These are phyloP conservation scores for Trametes sp. DNA, from an alignment of 1,284 basidiomycete species.

Conservation along the genomic window DNA sequence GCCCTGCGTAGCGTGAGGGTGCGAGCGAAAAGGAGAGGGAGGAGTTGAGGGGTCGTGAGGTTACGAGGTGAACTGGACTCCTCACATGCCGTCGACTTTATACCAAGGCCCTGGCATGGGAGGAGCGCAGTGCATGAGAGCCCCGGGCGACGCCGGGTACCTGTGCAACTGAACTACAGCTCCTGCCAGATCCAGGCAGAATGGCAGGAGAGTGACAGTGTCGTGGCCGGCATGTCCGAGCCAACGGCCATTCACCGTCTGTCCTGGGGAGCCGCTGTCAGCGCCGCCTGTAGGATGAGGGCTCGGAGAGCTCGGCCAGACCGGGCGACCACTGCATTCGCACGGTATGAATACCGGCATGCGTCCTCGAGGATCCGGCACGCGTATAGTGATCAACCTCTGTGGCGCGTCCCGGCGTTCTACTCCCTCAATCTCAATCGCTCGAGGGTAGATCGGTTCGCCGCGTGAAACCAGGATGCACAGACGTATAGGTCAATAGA, in stretches of 20 bases:
- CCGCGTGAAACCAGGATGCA: not conserved
- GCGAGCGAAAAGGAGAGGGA: not conserved
- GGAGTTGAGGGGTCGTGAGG: not conserved
- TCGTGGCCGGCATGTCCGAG: not conserved
- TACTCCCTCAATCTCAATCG: not conserved
- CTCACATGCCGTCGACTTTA: not conserved
- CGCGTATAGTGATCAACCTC: not conserved
- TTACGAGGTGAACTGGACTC: not conserved
- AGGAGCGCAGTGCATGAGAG: not conserved
- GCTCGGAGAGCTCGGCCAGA: not conserved
- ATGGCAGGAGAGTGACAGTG: not conserved
- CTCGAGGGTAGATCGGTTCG: not conserved
- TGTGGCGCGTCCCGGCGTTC: not conserved
- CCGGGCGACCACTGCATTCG: not conserved
- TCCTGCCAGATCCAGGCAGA: not conserved
- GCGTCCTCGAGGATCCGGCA: not conserved
- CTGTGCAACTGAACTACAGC: not conserved
- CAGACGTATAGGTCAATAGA: not conserved
- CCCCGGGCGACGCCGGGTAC: not conserved
- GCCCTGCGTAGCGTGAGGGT: not conserved
- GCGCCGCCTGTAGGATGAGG: not conserved
- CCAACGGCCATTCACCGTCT: not conserved
- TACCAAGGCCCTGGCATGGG: not conserved
- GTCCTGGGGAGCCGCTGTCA: not conserved
- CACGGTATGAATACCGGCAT: not conserved